phyloP scores from a whole-genome alignment of 2,329 filamentous ascomycete species.

The Aspergillus sp. region DNA sequence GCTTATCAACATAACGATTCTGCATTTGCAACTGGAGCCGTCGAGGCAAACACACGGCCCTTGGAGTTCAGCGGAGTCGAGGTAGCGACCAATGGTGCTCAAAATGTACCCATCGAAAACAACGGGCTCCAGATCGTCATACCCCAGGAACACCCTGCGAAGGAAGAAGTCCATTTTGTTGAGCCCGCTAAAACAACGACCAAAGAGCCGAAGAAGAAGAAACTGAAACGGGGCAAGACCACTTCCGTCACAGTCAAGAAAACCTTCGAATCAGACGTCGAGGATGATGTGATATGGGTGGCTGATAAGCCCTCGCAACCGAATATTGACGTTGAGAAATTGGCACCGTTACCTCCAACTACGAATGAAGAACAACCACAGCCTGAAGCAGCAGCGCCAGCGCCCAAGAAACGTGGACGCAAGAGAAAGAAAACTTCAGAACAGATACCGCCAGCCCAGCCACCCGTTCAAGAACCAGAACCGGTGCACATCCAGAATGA shows the following conservation, averaged over 20 bases:
- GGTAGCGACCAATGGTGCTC: too few species aligned
- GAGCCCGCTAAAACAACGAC: constrained; percentile 3
- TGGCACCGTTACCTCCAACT: too few species aligned
- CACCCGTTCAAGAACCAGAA: not conserved
- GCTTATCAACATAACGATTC: not conserved
- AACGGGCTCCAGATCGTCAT: not conserved
- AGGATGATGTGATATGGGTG: constrained; percentile 40
- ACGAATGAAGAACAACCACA: too few species aligned
- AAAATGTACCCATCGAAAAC: not conserved
- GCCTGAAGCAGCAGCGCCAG: constrained; percentile 3
- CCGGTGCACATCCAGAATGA: not conserved
- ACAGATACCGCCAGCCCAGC: constrained; percentile 2
- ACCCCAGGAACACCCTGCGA: not conserved
- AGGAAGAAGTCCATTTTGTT: not conserved
- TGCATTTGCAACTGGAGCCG: too few species aligned
- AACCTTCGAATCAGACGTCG: constrained; percentile 23
- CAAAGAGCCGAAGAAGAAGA: constrained; percentile 37
- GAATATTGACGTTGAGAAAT: constrained; percentile 3
- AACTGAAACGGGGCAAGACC: constrained; percentile 41
- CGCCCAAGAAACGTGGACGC: constrained; percentile 39
- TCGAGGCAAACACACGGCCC: too few species aligned
- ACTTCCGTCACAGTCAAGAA: constrained; percentile 29
- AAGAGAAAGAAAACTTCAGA: constrained; percentile 35
- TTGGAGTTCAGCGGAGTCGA: too few species aligned
- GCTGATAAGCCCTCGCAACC: constrained; percentile 21